Percentiles rank a stretch among this genome's conserved stretches.
Evolutionary conservation across 495 filamentous ascomycete species (phyloP).

Genomic region (Lepraria neglecta): DNA sequence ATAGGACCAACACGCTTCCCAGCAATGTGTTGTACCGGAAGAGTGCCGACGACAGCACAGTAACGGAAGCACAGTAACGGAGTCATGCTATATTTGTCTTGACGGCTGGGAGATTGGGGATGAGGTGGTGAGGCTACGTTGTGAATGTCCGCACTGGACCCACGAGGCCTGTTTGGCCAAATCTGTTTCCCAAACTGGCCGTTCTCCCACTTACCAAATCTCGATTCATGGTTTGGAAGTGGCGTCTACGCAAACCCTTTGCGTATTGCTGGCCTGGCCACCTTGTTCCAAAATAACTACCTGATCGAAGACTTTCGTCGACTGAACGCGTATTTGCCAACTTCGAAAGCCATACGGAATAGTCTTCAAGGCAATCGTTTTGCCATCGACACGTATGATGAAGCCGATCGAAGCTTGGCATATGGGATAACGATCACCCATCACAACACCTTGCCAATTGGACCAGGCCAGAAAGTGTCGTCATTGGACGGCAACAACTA

Average conservation of each 20-base stretch:
- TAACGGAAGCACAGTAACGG: not conserved
- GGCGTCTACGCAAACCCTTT: constrained; percentile 37
- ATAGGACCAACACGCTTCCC: not conserved
- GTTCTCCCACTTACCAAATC: not conserved
- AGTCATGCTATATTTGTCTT: not conserved
- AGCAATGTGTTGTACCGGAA: not conserved
- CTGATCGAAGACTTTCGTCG: constrained; percentile 23
- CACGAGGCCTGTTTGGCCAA: not conserved
- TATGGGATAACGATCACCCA: constrained; percentile 32
- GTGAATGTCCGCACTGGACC: not conserved
- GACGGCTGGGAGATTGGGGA: not conserved
- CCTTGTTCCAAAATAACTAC: constrained; percentile 33
- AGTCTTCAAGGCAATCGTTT: constrained; percentile 24
- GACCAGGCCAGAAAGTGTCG: not conserved
- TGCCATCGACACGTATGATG: constrained; percentile 32
- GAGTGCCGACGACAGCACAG: not conserved
- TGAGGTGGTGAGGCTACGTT: not conserved
- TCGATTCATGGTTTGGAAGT: not conserved
- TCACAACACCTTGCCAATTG: constrained; percentile 1
- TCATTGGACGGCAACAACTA: constrained; percentile 7
- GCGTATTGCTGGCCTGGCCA: constrained; percentile 35
- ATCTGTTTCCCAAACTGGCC: not conserved
- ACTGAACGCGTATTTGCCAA: constrained; percentile 11
- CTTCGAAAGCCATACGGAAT: not conserved
- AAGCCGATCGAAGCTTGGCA: constrained; percentile 28